Base-by-base conservation (phyloP, 257 asterid genomes). In the Petrea volubilis region DNA sequence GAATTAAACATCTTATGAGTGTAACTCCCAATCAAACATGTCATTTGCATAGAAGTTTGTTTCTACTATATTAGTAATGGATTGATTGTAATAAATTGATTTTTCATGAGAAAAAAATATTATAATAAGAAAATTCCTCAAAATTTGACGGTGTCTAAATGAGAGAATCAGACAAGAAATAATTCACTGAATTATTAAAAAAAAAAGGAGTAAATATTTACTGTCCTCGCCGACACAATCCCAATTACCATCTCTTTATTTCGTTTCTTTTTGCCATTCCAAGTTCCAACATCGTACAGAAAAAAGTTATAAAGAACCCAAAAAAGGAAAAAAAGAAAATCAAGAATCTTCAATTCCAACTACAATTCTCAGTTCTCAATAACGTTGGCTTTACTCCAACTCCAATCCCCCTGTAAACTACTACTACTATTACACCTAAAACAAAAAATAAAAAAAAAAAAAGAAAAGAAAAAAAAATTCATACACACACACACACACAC, bases 401-500 rank as follows among this genome's bases (percentile, higher is more conserved):
- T 59, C 65, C 65, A 59, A 59, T 59, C 65, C 47, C n/a, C 25
- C 65, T 59, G 64, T 40, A 36, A 20, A 61, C 33, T 31, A 36
- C 50, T 13, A 50, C 57, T 65, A 49, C 29, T 13, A 44, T 44
- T 44, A 44, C 51, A 44, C 20, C 20, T 12, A 41, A 3, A 41
- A 4, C 15, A 13, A 2, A 6, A 15, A 15, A 47, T 47, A 38
- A 38, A 38, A 5, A 38, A 38, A n/a, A n/a, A n/a, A n/a, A n/a
- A 2, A 6, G 5, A 15, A 47, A n/a, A 38, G 9, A 38, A 5
- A 38, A 38, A 7, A 3, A 38, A 5, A 31, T 38, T 38, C 43
- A 38, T 38, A 12, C 43, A 21, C 36, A 13, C 55, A 31, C 64
- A 57, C 3, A 40, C 57, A 34, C 70, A 44, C 56, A 49, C 70